Conservation (phyloP, 2,329 filamentous ascomycete species). For the Aspergillus ustus region DNA sequence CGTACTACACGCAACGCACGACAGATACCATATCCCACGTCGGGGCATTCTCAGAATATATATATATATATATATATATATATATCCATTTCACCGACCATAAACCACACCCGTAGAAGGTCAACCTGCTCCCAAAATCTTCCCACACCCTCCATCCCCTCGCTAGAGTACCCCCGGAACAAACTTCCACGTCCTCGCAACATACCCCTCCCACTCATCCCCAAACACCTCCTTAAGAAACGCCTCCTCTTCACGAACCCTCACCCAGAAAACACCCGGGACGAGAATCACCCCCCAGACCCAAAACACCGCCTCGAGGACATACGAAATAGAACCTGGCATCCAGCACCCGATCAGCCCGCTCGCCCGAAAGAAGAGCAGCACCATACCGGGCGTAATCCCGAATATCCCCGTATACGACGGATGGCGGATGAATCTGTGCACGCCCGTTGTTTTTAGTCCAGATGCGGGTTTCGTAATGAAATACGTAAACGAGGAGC, state of each 20-base stretch:
- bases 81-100: too few species aligned
- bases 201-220: constrained; percentile 6
- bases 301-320: neutral
- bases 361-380: neutral
- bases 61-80: too few species aligned
- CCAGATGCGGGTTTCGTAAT: neutral
- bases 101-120: too few species aligned
- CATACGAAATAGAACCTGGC: neutral
- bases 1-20: too few species aligned
- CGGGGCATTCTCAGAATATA: too few species aligned
- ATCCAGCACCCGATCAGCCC: constrained; percentile 1
- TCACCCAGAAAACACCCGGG: neutral
- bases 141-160: too few species aligned
- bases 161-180: constrained; percentile 1
- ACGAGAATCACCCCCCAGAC: neutral
- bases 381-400: neutral
- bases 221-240: constrained; percentile 5
- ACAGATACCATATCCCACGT: too few species aligned
- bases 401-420: constrained; percentile 2
- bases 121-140: too few species aligned
- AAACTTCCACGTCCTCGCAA: neutral
- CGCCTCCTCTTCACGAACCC: neutral
- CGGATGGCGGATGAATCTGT: constrained; percentile 7
- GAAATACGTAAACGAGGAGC: constrained; percentile 7
- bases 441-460: constrained; percentile 1